Percentiles rank a stretch among this genome's conserved stretches.
Conservation (phyloP, 1,284 basidiomycete species). For the Wallemia mellicola region DNA sequence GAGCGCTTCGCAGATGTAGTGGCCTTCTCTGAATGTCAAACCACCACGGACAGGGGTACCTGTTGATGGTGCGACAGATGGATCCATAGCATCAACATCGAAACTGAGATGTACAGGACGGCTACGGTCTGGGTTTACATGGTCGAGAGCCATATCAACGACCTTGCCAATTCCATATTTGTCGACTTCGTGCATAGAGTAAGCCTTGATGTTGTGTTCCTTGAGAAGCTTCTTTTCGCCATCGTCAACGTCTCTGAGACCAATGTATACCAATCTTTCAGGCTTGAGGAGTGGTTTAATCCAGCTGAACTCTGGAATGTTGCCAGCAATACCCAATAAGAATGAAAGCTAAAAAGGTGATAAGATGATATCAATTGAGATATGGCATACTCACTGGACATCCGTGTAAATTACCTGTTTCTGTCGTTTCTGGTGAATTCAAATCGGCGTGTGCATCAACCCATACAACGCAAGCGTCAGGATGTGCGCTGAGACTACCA, state of each 20-base stretch:
- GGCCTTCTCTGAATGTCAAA: constrained; percentile 78
- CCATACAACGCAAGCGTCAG: constrained; percentile 63
- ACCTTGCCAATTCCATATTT: constrained; percentile 83
- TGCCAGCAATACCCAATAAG: constrained; percentile 28
- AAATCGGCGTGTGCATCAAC: constrained; percentile 57
- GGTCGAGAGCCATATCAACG: constrained; percentile 79
- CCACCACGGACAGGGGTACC: constrained; percentile 83
- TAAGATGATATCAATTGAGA: not conserved
- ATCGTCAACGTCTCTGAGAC: constrained; percentile 70
- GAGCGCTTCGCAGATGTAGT: constrained; percentile 72
- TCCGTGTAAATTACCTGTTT: constrained; percentile 83
- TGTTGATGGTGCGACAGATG: constrained; percentile 77
- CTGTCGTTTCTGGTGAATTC: constrained; percentile 64
- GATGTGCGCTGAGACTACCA: constrained; percentile 18
- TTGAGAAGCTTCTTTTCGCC: constrained; percentile 68
- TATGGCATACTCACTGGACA: constrained; percentile 36
- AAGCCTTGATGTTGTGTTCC: constrained; percentile 46
- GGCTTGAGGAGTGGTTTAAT: constrained; percentile 39
- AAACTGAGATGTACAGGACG: constrained; percentile 50
- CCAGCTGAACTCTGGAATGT: constrained; percentile 35
- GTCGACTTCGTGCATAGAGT: constrained; percentile 96
- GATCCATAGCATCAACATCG: constrained; percentile 25
- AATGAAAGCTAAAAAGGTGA: not conserved
- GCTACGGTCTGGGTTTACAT: constrained; percentile 57
- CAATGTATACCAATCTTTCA: constrained; percentile 66